Evolutionary conservation across 768 basidiomycete species (phyloP), one percentile per base, ranked within the genome.

Genomic region (Xerocomellus intermedius): DNA sequence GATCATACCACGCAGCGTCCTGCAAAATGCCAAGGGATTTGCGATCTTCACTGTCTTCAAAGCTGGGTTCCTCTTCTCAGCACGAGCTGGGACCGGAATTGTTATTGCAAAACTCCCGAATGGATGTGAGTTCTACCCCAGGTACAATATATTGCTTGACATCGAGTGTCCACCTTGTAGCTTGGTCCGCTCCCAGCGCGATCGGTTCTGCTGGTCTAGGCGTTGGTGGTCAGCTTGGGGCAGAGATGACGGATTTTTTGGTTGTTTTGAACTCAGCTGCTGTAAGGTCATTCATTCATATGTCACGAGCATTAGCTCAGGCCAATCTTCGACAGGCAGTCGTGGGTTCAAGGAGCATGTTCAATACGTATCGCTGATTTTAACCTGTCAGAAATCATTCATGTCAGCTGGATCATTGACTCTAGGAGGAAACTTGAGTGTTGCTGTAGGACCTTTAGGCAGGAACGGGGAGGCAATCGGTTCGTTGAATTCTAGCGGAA

Each of bases 371-470:
- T 26, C 7, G 8, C 24, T 58, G 33, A 56, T 41, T 8, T 50
- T 30, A 50, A 6, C 61, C 71, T 5, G 65, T 73, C 14, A 89
- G 83, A 81, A 76, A 72, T 86, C 89, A 2, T 98, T 99, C 74
- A 98, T 98, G 96, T 81, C 94, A 13, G 88, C 94, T 16, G 96
- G 97, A 8, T 91, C 87, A 8, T 69, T 99, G 55, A 94, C 90
- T 3, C 75, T 97, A 3, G 95, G 95, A 19, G 94, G 94, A 14
- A 96, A 94, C 66, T 75, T 95, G 72, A 94, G 92, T 57, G 75
- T 93, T 42, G 88, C 95, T 9, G 79, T 97, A 1, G 96, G 96
- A 3, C 96, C 96, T 10, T 75, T 98, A 1, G 96, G 96, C 21
- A 85, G 96, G 28, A 98, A 94, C 65, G 91, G 90, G 42, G 96